These are phyloP conservation scores for Cyberlindnera suaveolens DNA, from an alignment of 805 yeast species.

Conservation along the genomic window DNA sequence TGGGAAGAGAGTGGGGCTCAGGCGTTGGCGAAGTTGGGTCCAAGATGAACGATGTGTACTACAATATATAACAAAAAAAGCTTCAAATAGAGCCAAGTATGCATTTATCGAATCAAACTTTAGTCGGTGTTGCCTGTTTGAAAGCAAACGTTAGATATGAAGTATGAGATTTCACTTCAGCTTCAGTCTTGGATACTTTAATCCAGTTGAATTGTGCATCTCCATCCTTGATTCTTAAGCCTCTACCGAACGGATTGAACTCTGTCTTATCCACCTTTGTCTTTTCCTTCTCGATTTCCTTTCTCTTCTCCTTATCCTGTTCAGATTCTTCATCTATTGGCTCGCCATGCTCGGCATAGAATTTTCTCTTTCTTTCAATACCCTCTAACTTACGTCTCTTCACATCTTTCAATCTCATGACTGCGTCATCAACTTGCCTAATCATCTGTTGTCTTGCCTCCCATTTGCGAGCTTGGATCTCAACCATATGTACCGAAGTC, in stretches of 20 bases:
- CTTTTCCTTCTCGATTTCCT: conserved; percentile 17
- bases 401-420: conserved; percentile 74
- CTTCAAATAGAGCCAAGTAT: not conserved
- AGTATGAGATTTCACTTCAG: conserved; percentile 89
- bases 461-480: conserved; percentile 77
- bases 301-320: conserved; percentile 22
- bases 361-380: conserved; percentile 43
- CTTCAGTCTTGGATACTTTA: conserved; percentile 75
- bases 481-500: conserved; percentile 87
- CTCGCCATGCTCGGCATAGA: conserved; percentile 21
- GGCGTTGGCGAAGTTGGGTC: conserved; percentile 82
- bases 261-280: conserved; percentile 39
- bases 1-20: conserved; percentile 97
- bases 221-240: conserved; percentile 80
- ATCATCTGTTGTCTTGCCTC: conserved; percentile 90
- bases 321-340: conserved; percentile 18
- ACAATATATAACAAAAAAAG: not conserved
- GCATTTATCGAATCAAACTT: not conserved
- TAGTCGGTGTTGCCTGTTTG: conserved; percentile 24
- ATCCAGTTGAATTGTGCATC: conserved; percentile 76
- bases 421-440: conserved; percentile 70
- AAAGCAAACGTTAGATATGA: conserved; percentile 90
- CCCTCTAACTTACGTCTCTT: conserved; percentile 65
- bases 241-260: conserved; percentile 91
- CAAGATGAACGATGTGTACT: conserved; percentile 46